These are phyloP conservation scores for Saccharomycopsis selenospora DNA, from an alignment of 805 yeast species.

Conservation along the genomic window DNA sequence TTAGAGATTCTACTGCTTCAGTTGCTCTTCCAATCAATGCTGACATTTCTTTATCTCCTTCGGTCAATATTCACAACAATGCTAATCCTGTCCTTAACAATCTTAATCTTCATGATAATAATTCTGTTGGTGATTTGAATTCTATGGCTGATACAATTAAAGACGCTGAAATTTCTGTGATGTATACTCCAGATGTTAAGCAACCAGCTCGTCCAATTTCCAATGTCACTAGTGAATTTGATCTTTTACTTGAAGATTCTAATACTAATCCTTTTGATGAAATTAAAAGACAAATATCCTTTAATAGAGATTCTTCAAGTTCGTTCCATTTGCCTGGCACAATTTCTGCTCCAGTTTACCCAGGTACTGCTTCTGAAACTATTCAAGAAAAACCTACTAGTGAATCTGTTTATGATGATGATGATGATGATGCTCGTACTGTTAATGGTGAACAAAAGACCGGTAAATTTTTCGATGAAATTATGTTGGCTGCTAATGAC, in stretches of 20 bases:
- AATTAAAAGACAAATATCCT: not conserved
- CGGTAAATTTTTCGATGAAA: not conserved
- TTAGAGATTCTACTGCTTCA: too few species aligned
- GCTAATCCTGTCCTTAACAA: slow-evolving; percentile 13
- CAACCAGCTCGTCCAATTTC: not conserved
- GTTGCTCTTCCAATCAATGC: too few species aligned
- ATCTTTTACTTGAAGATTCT: not conserved
- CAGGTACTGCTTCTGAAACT: not conserved
- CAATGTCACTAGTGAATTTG: not conserved
- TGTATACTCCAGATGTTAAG: slow-evolving; percentile 6
- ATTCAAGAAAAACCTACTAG: not conserved
- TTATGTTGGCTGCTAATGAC: slow-evolving; percentile 1
- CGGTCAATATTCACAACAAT: too few species aligned
- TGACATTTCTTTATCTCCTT: too few species aligned
- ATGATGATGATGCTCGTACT: not conserved
- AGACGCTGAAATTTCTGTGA: slow-evolving; percentile 7
- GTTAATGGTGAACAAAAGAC: too few species aligned
- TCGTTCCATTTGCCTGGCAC: not conserved
- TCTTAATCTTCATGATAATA: slow-evolving; percentile 14
- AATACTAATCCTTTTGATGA: not conserved
- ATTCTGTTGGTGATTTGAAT: slow-evolving; percentile 7
- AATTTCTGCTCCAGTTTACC: not conserved
- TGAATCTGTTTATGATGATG: not conserved
- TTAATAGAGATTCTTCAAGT: not conserved
- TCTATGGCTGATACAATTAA: not conserved